These are phyloP conservation scores for Physcomitrium patens DNA, from an alignment of 225 moss, liverwort and hornwort species.

Conservation along the genomic window DNA sequence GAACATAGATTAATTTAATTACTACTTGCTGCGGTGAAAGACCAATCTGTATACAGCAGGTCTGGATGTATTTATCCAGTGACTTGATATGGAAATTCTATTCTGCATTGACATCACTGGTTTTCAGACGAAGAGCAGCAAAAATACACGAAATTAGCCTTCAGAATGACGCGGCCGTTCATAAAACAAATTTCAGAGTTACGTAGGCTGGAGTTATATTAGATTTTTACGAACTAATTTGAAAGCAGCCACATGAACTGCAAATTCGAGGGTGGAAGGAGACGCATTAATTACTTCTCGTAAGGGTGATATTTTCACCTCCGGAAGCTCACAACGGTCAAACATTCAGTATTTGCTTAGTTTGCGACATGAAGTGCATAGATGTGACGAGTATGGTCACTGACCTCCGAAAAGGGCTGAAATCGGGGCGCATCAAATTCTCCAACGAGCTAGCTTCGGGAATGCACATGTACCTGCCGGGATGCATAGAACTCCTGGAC, in stretches of 20 bases:
- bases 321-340: neutral
- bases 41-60: neutral
- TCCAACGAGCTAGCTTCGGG: constrained; percentile 32
- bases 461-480: constrained; percentile 41
- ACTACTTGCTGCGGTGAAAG: neutral
- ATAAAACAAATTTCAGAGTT: constrained; percentile 2
- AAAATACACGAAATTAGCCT: neutral
- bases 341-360: constrained; percentile 1
- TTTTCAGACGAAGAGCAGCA: neutral
- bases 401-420: constrained; percentile 43
- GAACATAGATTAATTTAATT: neutral
- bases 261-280: neutral
- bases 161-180: neutral
- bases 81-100: neutral
- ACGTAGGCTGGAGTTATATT: too few relatives aligned
- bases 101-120: neutral
- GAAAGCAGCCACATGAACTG: neutral
- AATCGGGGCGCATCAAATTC: constrained; percentile 26
- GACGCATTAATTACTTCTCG: neutral
- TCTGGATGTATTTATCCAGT: neutral
- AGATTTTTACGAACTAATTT: too few relatives aligned
- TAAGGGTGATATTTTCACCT: neutral
- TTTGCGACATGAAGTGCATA: neutral
- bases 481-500: constrained; percentile 37
- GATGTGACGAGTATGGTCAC: neutral